Evolutionary conservation across 768 basidiomycete genomes (phyloP), one percentile per base, ranked within the genome.

Genomic region (Leccinellum rugosiceps): DNA sequence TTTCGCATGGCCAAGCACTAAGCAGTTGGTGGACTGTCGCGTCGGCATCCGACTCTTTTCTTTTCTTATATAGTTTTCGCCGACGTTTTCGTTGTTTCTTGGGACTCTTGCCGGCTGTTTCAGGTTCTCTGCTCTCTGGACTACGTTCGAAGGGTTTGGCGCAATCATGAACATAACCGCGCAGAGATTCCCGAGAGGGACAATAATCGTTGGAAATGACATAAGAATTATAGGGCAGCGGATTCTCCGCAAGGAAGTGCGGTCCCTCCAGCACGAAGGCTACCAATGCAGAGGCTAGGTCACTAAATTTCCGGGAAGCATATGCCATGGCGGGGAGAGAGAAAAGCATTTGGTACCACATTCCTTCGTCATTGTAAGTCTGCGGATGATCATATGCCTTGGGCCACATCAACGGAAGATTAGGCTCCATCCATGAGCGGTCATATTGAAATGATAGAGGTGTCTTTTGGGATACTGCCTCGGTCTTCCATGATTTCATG

Each of bases 261-360:
- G 62, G 34, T 35, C 34, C 14, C 14, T 63, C 46, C 3, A 65
- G 47, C 1, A 59, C 63, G 52, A 76, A 73, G 2, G 78, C 69
- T 14, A 79, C 47, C 2, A 78, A 52, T 2, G 65, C 65, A 0
- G 69, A 62, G 15, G 71, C 59, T 30, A 73, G 62, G 5, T 57
- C 53, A 1, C 38, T 17, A 7, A 45, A 41, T 0, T 56, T 9
- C 4, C 63, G 44, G 1, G 67, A 70, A 3, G 50, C 45, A 58
- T 74, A 77, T 10, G 60, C 66, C 65, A 76, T 66, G 3, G 73
- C 66, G 2, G 73, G 61, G 8, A 76, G 59, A 3, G 68, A 64
- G 48, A 77, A 77, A 13, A 66, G 49, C 14, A 77, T 25, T 25
- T 58, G 64, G 15, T 31, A 62, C 53, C 59, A 61, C 45, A 67